These are phyloP conservation scores for Incumbomyces lentus DNA, from an alignment of 2,329 filamentous ascomycete species.

Conservation along the genomic window DNA sequence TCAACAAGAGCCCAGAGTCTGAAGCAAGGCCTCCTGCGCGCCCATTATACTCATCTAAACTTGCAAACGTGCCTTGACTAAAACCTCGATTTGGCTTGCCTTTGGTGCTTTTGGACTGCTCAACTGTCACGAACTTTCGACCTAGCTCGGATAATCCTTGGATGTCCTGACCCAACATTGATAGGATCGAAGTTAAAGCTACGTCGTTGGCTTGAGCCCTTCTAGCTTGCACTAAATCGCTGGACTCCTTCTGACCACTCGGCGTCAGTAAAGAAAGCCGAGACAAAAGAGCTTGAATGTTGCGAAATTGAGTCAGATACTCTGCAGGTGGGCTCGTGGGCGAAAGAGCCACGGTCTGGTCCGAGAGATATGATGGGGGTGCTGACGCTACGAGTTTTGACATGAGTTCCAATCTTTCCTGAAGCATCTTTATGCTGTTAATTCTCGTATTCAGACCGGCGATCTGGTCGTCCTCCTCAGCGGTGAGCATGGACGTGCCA, in stretches of 20 bases:
- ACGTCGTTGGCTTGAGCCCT: slow-evolving; percentile 77
- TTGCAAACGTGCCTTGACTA: slow-evolving; percentile 7
- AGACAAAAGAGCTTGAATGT: slow-evolving; percentile 74
- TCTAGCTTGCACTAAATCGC: slow-evolving; percentile 55
- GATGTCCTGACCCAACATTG: slow-evolving; percentile 62
- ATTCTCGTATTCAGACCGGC: slow-evolving; percentile 69
- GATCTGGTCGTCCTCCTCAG: slow-evolving; percentile 57
- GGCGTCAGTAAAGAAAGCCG: slow-evolving; percentile 75
- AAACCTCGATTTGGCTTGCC: slow-evolving; percentile 8
- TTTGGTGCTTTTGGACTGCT: slow-evolving; percentile 24
- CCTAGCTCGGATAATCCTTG: slow-evolving; percentile 63
- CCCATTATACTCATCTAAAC: slow-evolving; percentile 14
- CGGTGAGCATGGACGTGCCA: slow-evolving; percentile 31
- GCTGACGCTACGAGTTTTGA: slow-evolving; percentile 66
- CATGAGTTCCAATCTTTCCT: slow-evolving; percentile 62
- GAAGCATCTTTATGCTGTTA: slow-evolving; percentile 90
- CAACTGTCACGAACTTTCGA: slow-evolving; percentile 58
- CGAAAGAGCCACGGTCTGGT: slow-evolving; percentile 28
- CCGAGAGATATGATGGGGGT: slow-evolving; percentile 52
- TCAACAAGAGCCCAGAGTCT: slow-evolving; percentile 4
- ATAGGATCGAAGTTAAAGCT: slow-evolving; percentile 63
- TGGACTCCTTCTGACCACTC: neutral
- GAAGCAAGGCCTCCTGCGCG: slow-evolving; percentile 10
- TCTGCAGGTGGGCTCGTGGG: slow-evolving; percentile 22
- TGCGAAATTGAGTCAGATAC: slow-evolving; percentile 67